These are phyloP conservation scores for Monosporascus ibericus DNA, from an alignment of 2,329 filamentous ascomycete genomes.

Conservation along the genomic window DNA sequence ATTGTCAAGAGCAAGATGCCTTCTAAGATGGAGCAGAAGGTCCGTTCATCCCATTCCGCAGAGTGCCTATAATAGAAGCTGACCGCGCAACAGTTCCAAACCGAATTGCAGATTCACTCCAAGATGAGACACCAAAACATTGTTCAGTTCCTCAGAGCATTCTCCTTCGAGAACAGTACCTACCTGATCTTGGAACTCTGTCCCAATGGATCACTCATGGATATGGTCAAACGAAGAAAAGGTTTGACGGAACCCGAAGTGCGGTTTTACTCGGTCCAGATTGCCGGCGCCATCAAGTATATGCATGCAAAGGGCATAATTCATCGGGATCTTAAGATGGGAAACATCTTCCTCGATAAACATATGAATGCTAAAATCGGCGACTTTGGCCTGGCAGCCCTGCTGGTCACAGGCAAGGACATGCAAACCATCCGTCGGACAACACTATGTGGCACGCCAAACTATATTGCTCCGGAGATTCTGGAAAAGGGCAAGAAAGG, in stretches of 20 bases:
- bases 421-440: slow-evolving; percentile 78
- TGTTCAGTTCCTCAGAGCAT: slow-evolving; percentile 90
- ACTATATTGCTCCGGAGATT: slow-evolving; percentile 97
- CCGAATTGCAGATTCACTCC: slow-evolving; percentile 93
- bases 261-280: slow-evolving; percentile 87
- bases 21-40: slow-evolving; percentile 78
- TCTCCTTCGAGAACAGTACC: slow-evolving; percentile 81
- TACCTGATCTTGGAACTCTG: slow-evolving; percentile 94
- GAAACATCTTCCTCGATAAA: slow-evolving; percentile 90
- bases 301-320: slow-evolving; percentile 95
- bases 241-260: slow-evolving; percentile 91
- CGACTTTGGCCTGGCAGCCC: slow-evolving; percentile 89
- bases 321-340: slow-evolving; percentile 95
- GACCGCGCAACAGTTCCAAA: slow-evolving; percentile 52
- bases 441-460: slow-evolving; percentile 93
- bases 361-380: slow-evolving; percentile 98
- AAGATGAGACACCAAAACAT: slow-evolving; percentile 96
- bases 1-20: slow-evolving; percentile 82
- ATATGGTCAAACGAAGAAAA: slow-evolving; percentile 91
- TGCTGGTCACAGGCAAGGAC: slow-evolving; percentile 87
- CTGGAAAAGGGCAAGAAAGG: slow-evolving; percentile 89
- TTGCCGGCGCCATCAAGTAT: slow-evolving; percentile 95
- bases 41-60: slow-evolving; percentile 25
- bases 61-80: slow-evolving; percentile 3
- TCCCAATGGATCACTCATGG: slow-evolving; percentile 92